Evolutionary conservation across 805 yeast species (phyloP).

Genomic region (Metschnikowia shivogae): DNA sequence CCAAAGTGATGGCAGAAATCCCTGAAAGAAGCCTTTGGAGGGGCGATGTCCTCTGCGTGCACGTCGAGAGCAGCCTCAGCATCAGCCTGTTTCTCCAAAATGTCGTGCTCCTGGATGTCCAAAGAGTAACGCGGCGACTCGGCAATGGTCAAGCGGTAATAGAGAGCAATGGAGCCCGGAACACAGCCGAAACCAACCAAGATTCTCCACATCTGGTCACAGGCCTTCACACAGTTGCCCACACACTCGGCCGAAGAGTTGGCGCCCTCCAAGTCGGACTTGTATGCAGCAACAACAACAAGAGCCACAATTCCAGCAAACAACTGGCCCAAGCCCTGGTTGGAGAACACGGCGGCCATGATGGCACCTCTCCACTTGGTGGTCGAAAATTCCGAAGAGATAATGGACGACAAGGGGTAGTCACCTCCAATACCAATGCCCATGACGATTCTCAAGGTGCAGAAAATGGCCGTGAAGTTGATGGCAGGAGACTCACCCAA

Average conservation of each 20-base stretch:
- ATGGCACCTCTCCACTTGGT: slow-evolving; percentile 98
- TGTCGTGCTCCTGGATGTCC: slow-evolving; percentile 63
- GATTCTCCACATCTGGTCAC: slow-evolving; percentile 95
- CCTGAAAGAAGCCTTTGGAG: slow-evolving; percentile 76
- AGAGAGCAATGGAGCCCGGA: slow-evolving; percentile 80
- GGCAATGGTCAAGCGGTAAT: slow-evolving; percentile 90
- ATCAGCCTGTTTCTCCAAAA: slow-evolving; percentile 50
- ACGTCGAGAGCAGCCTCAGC: slow-evolving; percentile 41
- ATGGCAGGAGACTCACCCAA: slow-evolving; percentile 70
- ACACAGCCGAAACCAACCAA: slow-evolving; percentile 85
- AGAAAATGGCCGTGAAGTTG: slow-evolving; percentile 66
- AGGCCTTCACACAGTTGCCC: slow-evolving; percentile 64
- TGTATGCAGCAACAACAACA: slow-evolving; percentile 73
- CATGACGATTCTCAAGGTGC: slow-evolving; percentile 78
- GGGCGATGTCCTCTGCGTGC: slow-evolving; percentile 38
- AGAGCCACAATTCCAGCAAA: slow-evolving; percentile 82
- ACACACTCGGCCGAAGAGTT: slow-evolving; percentile 58
- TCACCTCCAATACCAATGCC: slow-evolving; percentile 99
- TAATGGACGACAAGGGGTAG: slow-evolving; percentile 90
- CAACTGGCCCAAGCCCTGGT: slow-evolving; percentile 96
- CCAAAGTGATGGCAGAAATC: slow-evolving; percentile 73
- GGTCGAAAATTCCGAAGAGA: slow-evolving; percentile 87
- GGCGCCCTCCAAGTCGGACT: slow-evolving; percentile 52
- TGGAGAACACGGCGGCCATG: slow-evolving; percentile 94
- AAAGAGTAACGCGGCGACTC: slow-evolving; percentile 91